Conservation (phyloP, 2,329 filamentous ascomycete genomes). For the Ophiostoma triangulosporum region DNA sequence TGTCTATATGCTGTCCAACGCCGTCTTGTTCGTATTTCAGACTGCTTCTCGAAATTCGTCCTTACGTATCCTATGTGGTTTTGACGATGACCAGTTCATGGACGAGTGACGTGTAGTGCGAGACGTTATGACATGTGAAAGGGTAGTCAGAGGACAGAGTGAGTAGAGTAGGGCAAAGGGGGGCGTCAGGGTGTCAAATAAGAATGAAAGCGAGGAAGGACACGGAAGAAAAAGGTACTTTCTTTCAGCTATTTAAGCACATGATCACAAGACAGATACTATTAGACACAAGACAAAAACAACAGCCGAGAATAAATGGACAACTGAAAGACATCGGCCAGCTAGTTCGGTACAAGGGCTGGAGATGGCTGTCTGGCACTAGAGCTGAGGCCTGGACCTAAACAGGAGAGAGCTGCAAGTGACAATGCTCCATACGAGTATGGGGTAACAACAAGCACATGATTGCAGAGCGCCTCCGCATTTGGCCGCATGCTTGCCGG, state of each 20-base stretch:
- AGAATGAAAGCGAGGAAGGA: background rate
- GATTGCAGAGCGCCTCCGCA: slow-evolving; percentile 6
- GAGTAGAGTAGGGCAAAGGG: background rate
- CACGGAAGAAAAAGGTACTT: background rate
- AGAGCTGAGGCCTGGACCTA: too few relatives aligned
- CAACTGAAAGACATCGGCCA: background rate
- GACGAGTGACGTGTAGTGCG: background rate
- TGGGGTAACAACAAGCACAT: background rate
- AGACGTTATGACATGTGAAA: background rate
- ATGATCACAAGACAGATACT: background rate
- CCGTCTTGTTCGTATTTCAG: background rate
- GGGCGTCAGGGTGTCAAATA: too few relatives aligned
- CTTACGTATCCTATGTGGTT: slow-evolving; percentile 15
- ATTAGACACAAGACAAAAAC: background rate
- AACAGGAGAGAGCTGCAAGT: background rate
- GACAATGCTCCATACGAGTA: background rate
- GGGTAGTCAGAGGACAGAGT: background rate
- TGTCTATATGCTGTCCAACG: background rate
- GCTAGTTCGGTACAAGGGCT: slow-evolving; percentile 1
- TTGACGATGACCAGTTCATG: slow-evolving; percentile 14
- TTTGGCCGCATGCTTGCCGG: slow-evolving; percentile 8
- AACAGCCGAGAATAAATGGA: slow-evolving; percentile 3
- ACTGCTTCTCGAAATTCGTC: slow-evolving; percentile 14
- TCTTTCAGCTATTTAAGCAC: background rate
- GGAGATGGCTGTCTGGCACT: background rate